Conservation (phyloP, 1,284 basidiomycete genomes). For the Tilletia indica region DNA sequence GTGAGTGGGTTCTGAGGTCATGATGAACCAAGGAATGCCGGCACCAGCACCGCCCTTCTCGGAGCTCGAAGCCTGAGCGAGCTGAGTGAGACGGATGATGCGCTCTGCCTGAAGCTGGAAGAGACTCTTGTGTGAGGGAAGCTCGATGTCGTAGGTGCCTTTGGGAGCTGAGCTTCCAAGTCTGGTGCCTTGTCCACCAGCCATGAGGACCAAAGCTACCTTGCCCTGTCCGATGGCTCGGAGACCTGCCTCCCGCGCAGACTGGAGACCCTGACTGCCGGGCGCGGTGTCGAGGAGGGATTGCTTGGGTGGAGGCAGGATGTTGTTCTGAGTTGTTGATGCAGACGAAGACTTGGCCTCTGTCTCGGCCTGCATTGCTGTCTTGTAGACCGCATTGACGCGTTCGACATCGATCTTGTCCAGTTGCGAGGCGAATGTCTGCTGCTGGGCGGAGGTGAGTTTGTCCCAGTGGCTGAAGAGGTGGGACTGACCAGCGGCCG, state of each 20-base stretch:
- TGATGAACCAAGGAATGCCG: constrained; percentile 93
- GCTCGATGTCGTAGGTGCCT: constrained; percentile 94
- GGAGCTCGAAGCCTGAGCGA: constrained; percentile 61
- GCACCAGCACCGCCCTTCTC: constrained; percentile 57
- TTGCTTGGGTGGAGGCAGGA: constrained; percentile 40
- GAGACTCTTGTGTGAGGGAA: constrained; percentile 86
- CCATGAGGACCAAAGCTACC: constrained; percentile 92
- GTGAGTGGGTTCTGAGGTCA: constrained; percentile 96
- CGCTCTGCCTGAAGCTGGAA: constrained; percentile 97
- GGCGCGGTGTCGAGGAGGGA: constrained; percentile 40
- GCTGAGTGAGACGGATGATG: constrained; percentile 74
- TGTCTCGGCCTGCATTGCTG: constrained; percentile 71
- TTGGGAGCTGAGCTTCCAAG: constrained; percentile 90
- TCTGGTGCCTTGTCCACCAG: constrained; percentile 94
- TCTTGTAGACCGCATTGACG: constrained; percentile 82
- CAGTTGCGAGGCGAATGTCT: constrained; percentile 71
- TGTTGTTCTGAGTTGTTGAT: constrained; percentile 50
- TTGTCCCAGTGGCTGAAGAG: constrained; percentile 82
- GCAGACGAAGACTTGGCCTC: constrained; percentile 59
- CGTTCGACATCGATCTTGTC: constrained; percentile 79
- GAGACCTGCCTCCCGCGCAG: constrained; percentile 66
- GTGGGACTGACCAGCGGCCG: constrained; percentile 80
- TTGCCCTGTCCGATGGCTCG: constrained; percentile 75
- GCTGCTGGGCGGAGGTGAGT: constrained; percentile 69
- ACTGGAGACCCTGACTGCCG: constrained; percentile 30